phyloP scores from a whole-genome alignment of 192 early-diverging fungal genomes.

The Pilobolus umbonatus region DNA sequence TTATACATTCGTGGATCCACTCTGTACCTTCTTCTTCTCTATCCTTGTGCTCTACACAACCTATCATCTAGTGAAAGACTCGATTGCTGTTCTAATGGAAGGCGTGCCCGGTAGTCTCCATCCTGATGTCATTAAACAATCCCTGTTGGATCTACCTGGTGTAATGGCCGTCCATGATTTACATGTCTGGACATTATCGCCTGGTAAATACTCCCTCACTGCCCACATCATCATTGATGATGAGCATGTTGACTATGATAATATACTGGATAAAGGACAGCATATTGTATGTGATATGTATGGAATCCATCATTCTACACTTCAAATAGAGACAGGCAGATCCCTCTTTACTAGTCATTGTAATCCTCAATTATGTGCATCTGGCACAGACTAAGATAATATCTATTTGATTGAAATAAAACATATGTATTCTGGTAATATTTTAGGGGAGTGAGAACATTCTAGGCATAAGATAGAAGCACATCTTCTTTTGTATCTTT shows the following conservation, averaged over 20 bases:
- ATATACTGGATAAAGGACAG: conserved; percentile 46
- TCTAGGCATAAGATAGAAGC: no score
- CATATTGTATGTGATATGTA: conserved; percentile 46
- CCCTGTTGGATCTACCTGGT: conserved; percentile 38
- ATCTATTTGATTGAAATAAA: no score
- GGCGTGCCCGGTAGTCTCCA: conserved; percentile 49
- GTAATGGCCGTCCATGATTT: conserved; percentile 50
- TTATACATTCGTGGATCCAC: conserved; percentile 64
- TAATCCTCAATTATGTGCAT: conserved; percentile 39
- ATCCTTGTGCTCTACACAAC: conserved; percentile 71
- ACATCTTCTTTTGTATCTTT: no score
- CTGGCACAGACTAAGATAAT: no score
- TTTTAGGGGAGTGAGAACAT: no score
- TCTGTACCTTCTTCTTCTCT: conserved; percentile 82
- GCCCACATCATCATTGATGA: conserved; percentile 29
- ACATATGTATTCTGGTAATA: no score
- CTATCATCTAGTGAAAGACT: conserved; percentile 56
- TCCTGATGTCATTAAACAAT: conserved; percentile 40
- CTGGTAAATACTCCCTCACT: conserved; percentile 42
- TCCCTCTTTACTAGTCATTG: conserved; percentile 42
- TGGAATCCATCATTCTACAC: conserved; percentile 51
- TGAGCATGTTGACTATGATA: conserved; percentile 36
- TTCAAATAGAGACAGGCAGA: conserved; percentile 45
- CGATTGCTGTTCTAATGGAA: conserved; percentile 71
- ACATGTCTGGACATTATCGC: conserved; percentile 53